Conservation (phyloP, 345 rosid species). For the Lepidium aucheri region DNA sequence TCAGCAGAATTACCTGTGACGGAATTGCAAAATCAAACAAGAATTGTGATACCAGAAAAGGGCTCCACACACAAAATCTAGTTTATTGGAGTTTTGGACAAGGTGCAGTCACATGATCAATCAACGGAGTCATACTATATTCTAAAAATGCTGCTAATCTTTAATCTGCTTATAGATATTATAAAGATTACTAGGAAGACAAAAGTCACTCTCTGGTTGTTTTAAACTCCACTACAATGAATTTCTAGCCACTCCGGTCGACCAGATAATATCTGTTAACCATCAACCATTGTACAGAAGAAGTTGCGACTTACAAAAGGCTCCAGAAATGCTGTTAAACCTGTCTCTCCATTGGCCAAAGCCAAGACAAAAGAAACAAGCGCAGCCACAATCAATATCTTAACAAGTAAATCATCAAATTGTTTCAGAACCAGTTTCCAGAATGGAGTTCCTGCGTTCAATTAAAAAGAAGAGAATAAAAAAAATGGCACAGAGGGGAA, state of each 20-base stretch:
- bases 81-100: neutral
- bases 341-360: constrained; percentile 93
- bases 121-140: neutral
- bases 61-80: neutral
- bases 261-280: neutral
- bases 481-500: neutral
- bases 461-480: constrained; percentile 7
- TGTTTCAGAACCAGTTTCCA: constrained; percentile 98
- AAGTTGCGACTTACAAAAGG: constrained; percentile 74
- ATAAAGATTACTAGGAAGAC: neutral
- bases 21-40: constrained; percentile 15
- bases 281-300: neutral
- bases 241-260: neutral
- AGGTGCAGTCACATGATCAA: neutral
- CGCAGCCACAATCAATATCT: constrained; percentile 95
- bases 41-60: neutral
- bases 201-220: no score
- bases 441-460: constrained; percentile 76
- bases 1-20: constrained; percentile 77
- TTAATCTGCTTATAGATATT: neutral
- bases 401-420: constrained; percentile 96
- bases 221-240: neutral
- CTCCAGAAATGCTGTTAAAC: constrained; percentile 91
- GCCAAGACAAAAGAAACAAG: constrained; percentile 79
- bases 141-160: neutral